Conservation (phyloP, 2,329 filamentous ascomycete genomes). For the Colletotrichum caudatum region DNA sequence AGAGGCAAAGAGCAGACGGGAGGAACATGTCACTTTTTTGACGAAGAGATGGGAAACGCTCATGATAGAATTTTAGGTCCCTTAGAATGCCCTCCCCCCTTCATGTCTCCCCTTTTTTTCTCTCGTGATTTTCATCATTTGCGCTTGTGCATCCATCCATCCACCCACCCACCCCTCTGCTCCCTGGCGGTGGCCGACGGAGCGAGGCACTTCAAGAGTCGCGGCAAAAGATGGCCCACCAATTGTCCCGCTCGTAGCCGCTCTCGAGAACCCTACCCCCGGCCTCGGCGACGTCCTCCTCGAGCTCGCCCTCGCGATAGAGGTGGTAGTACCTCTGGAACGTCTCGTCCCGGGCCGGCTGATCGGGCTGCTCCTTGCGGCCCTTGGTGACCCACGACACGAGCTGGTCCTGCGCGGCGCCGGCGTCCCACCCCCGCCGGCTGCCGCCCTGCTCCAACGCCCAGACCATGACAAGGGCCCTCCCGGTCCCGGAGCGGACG, state of each 20-base stretch:
- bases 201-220: constrained; percentile 18
- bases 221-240: constrained; percentile 81
- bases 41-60: constrained; percentile 39
- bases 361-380: constrained; percentile 43
- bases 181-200: not conserved
- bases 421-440: constrained; percentile 88
- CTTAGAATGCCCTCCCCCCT: constrained; percentile 12
- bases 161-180: not conserved
- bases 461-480: constrained; percentile 91
- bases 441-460: constrained; percentile 91
- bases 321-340: constrained; percentile 96
- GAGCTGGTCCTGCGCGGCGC: constrained; percentile 88
- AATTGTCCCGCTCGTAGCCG: constrained; percentile 98
- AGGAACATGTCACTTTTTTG: constrained; percentile 16
- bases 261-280: constrained; percentile 81
- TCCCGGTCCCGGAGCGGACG: constrained; percentile 71
- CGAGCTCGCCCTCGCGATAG: constrained; percentile 87
- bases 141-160: not conserved
- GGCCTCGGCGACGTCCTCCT: constrained; percentile 79
- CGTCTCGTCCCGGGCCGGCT: constrained; percentile 53
- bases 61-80: constrained; percentile 41
- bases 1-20: constrained; percentile 1
- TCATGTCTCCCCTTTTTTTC: not conserved
- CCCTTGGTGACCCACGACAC: constrained; percentile 89
- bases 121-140: not conserved